Conservation (phyloP, 179 eudicot genomes). For the Spergularia azorica region DNA sequence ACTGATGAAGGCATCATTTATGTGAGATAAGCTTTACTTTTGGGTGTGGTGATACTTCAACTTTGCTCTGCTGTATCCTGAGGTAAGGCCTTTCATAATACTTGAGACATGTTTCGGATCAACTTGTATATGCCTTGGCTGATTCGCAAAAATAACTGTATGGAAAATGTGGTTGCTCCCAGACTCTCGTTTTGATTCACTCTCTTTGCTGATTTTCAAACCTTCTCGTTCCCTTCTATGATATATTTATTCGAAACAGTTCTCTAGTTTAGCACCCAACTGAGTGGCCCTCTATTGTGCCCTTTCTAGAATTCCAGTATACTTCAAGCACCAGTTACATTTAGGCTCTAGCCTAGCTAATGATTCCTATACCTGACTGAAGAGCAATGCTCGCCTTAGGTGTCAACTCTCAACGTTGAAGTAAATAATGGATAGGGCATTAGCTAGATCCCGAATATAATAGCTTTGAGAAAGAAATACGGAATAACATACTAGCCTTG, state of each 20-base stretch:
- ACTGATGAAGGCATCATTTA: slow-evolving; percentile 78
- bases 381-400: too few species aligned
- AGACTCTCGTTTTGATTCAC: neutral
- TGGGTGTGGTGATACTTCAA: slow-evolving; percentile 12
- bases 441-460: neutral
- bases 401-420: too few species aligned
- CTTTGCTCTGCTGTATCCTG: slow-evolving; percentile 23
- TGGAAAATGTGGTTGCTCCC: neutral
- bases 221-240: too few species aligned
- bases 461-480: neutral
- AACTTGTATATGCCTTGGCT: neutral
- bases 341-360: neutral
- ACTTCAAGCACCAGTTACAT: neutral
- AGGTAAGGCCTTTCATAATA: slow-evolving; percentile 30
- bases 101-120: neutral
- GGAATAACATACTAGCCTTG: too few species aligned
- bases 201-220: neutral
- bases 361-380: too few species aligned
- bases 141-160: neutral
- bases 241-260: neutral
- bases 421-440: neutral
- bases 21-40: slow-evolving; percentile 49
- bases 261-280: neutral
- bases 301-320: neutral
- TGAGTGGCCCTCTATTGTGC: neutral